Evolutionary conservation across 1,139 yeast genomes (phyloP).

Genomic region (Kurtzmaniella quercitrusa): DNA sequence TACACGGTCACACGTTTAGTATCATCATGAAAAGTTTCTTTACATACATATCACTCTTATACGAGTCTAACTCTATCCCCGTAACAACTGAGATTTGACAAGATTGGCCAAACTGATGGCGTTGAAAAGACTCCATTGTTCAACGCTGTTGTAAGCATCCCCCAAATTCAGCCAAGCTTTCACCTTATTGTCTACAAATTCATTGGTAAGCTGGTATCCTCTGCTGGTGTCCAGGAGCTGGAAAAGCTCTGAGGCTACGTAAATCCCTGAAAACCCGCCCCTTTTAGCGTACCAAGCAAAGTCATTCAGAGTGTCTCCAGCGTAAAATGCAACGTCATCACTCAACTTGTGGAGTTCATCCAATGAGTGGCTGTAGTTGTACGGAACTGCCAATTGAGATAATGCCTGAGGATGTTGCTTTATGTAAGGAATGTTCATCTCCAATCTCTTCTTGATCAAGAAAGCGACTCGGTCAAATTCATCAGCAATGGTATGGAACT

Average conservation of each 20-base stretch:
- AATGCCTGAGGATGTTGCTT: conserved; percentile 44
- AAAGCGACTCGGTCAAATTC: conserved; percentile 59
- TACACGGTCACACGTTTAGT: no score
- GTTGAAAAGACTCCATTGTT: conserved; percentile 75
- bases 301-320: conserved; percentile 81
- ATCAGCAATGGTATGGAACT: conserved; percentile 24
- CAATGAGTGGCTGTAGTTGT: conserved; percentile 45
- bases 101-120: conserved; percentile 64
- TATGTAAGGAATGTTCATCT: conserved; percentile 55
- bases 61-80: conserved; percentile 42
- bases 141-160: conserved; percentile 53
- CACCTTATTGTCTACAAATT: conserved; percentile 62
- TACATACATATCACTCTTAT: no score
- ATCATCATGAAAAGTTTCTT: no score
- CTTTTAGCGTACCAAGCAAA: conserved; percentile 94
- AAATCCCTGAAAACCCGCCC: conserved; percentile 61
- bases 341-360: conserved; percentile 70
- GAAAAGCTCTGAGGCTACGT: conserved; percentile 70
- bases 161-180: conserved; percentile 53
- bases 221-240: conserved; percentile 74
- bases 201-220: conserved; percentile 51
- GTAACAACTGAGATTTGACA: conserved; percentile 61
- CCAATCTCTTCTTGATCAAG: conserved; percentile 58
- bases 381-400: conserved; percentile 52
- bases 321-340: conserved; percentile 77